Base-by-base conservation (phyloP, 2,329 filamentous ascomycete genomes). In the Penicillium polonicum region DNA sequence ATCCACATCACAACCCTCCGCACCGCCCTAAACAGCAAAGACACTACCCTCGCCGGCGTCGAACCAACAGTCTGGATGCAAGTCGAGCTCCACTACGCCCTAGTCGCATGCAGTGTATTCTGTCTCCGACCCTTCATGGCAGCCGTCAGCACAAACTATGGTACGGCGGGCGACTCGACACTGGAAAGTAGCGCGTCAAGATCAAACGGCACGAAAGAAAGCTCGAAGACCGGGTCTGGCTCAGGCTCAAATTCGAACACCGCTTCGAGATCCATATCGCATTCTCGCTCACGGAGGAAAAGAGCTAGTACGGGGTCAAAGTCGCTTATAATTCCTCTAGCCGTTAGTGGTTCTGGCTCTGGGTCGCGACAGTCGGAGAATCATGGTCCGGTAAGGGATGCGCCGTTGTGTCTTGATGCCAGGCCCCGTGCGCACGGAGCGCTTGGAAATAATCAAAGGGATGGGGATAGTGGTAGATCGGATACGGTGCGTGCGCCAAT, bases 101-200 rank as follows among this genome's bases (percentile, higher is more conserved):
- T 76, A 8, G 65, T 74, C 27, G 70, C 73, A 15, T 75, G 72
- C 62, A 74, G 72, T 12, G 65, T 72, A 8, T 75, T 75, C 60
- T 72, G 67, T 50, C 66, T 76, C 2, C 67, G 72, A 0, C 70
- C 72, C 0, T 76, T 76, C 55, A 72, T 76, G 65, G 67, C 66
- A 9, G 72, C 72, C 8, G 71, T 74, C 10, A 73, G 71, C 49
- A 74, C 71, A 2, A 71, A 72, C 35, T 74, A 74, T 38, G 72
- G 72, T 5, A 73, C 68, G 6, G 70, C 70, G 4, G 72, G 72
- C 0, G 68, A 72, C 44, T 66, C 68, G 5, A 69, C 63, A 17
- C 53, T 72, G 21, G 69, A 68, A 55, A 67, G 64, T 39, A 65
- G 64, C 27, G 60, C 54, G 1, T 70, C 67, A 1, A 58, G 55